Evolutionary conservation across 148 eudicot genomes (phyloP).

Genomic region (Tetragonia tetragonoides): DNA sequence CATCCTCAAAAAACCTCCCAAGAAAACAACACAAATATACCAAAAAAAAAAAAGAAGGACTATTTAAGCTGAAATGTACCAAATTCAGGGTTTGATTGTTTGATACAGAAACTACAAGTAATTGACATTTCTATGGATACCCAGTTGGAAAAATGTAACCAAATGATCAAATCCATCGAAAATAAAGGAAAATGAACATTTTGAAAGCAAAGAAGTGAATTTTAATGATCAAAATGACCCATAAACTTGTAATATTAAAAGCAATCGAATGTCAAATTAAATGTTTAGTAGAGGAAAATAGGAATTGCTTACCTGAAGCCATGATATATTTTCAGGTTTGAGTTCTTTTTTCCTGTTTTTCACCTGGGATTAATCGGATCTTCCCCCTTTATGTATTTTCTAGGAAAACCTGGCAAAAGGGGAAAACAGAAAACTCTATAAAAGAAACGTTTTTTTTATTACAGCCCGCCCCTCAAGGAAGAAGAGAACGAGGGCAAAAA

Average conservation of each 20-base stretch:
- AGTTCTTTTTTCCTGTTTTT: neutral
- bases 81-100: neutral
- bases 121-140: neutral
- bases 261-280: neutral
- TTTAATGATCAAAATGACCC: neutral
- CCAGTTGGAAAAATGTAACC: conserved; percentile 14
- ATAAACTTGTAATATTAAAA: neutral
- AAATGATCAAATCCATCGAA: conserved; percentile 14
- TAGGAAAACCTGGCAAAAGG: neutral
- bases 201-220: neutral
- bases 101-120: neutral
- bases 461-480: too few species aligned
- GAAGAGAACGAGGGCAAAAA: too few species aligned
- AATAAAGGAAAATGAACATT: neutral
- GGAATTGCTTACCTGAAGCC: conserved; percentile 18
- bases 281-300: neutral
- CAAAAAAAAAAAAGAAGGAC: neutral
- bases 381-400: neutral
- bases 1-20: neutral
- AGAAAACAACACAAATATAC: too few species aligned
- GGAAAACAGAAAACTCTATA: neutral
- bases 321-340: neutral
- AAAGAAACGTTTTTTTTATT: neutral
- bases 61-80: neutral
- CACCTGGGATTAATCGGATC: neutral